A percentile compares a stretch with the other conserved stretches of the same genome.
phyloP scores from a whole-genome alignment of 2,329 filamentous ascomycete genomes.

The Eutypella sp. region DNA sequence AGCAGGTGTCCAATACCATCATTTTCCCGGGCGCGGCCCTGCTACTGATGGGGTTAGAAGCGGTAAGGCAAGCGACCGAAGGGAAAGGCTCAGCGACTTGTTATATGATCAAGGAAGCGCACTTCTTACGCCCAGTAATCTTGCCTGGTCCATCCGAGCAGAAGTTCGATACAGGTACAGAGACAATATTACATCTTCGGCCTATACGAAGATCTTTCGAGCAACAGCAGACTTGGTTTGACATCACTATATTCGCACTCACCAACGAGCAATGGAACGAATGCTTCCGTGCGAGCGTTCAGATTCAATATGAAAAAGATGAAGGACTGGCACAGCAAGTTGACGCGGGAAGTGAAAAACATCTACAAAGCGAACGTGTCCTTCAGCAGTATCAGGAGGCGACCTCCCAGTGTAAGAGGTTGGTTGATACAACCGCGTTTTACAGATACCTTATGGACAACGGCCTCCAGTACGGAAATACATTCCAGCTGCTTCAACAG shows the following conservation, averaged over 20 bases:
- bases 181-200: constrained; percentile 23
- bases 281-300: constrained; percentile 25
- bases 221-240: constrained; percentile 21
- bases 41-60: too few relatives aligned
- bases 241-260: constrained; percentile 24
- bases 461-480: background rate
- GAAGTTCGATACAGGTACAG: too few relatives aligned
- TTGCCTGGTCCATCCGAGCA: too few relatives aligned
- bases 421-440: background rate
- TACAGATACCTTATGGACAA: background rate
- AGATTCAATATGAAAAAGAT: constrained; percentile 18
- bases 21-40: too few relatives aligned
- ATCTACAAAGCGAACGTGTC: too few relatives aligned
- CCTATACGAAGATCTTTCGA: too few relatives aligned
- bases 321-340: background rate
- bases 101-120: too few relatives aligned
- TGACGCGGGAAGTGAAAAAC: background rate
- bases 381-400: too few relatives aligned
- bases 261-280: constrained; percentile 24
- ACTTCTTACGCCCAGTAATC: too few relatives aligned
- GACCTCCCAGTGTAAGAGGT: background rate
- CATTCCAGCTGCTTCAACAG: background rate
- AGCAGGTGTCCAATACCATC: too few relatives aligned
- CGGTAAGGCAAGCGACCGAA: too few relatives aligned
- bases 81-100: too few relatives aligned